Evolutionary conservation across 768 basidiomycete species (phyloP), one percentile per base, ranked within the genome.

Genomic region (Strobilomyces dryophilus): DNA sequence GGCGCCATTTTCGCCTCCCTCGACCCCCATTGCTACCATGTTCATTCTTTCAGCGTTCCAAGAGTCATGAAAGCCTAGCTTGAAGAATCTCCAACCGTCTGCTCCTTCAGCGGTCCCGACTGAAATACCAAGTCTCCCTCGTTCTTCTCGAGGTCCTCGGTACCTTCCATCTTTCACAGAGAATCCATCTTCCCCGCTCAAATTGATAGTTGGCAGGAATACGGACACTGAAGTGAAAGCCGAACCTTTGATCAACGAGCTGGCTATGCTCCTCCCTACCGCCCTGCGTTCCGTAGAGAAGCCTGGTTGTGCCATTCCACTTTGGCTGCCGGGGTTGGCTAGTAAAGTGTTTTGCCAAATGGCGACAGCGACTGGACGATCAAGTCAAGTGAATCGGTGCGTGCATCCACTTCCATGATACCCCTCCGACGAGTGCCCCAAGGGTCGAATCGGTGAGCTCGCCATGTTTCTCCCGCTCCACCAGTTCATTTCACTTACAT

Each of bases 401-500:
- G 1, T 79, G 79, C 53, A n/a, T n/a, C n/a, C n/a, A n/a, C n/a
- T n/a, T 61, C 37, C 73, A 71, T 27, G 77, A 80, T 14, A 88
- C 87, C 3, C 89, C 89, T 27, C 88, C 88, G 0, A 87, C 87
- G 4, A 91, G 88, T 57, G 70, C 73, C 24, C 63, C 66, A 18
- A 56, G 60, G 56, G 52, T 50, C 63, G 65, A 44, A 66, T 69
- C 56, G 49, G 78, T 78, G 54, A 51, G 73, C 59, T 49, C 29
- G 8, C 45, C 34, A 39, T 37, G 24, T 39, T 49, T 35, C 17
- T 55, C 26, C 21, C 29, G 17, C 21, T 7, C 41, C 10, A 32
- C 4, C 21, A 3, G 37, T 37, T 24, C 37, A 40, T 27, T 54
- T 51, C 48, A 53, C 31, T 40, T 46, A 8, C 42, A 15, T 27